phyloP scores from a whole-genome alignment of 257 asterid genomes.

The Ilex asprella region DNA sequence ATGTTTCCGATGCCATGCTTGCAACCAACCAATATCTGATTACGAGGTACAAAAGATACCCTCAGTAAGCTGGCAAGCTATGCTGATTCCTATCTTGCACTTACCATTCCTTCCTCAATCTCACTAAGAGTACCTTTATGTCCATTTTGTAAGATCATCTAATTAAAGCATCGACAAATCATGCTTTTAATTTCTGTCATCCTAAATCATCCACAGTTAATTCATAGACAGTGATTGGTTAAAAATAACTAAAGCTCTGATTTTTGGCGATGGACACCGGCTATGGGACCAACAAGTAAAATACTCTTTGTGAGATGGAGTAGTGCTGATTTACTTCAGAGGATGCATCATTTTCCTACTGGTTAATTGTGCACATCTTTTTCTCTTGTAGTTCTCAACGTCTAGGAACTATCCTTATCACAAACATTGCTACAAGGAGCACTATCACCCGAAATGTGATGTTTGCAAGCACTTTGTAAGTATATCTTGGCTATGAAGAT shows the following conservation, averaged over 20 bases:
- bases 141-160: neutral
- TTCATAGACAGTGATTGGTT: neutral
- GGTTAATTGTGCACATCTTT: neutral
- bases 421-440: slow-evolving; percentile 87
- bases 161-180: neutral
- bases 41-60: slow-evolving; percentile 56
- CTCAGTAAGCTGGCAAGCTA: neutral
- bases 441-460: slow-evolving; percentile 88
- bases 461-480: slow-evolving; percentile 88
- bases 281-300: neutral
- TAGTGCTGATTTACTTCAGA: neutral
- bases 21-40: slow-evolving; percentile 83
- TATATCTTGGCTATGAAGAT: slow-evolving; percentile 12
- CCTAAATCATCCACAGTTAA: neutral
- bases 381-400: slow-evolving; percentile 67
- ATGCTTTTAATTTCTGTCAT: too few relatives aligned
- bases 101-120: neutral
- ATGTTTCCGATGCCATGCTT: slow-evolving; percentile 88
- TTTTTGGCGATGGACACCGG: neutral
- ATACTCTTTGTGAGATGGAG: neutral
- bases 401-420: slow-evolving; percentile 76
- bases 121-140: too few relatives aligned
- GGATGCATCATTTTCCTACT: neutral
- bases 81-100: neutral
- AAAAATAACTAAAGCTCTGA: neutral